phyloP scores from a whole-genome alignment of 306 rosid genomes.

The Cotoneaster glaucophyllus region DNA sequence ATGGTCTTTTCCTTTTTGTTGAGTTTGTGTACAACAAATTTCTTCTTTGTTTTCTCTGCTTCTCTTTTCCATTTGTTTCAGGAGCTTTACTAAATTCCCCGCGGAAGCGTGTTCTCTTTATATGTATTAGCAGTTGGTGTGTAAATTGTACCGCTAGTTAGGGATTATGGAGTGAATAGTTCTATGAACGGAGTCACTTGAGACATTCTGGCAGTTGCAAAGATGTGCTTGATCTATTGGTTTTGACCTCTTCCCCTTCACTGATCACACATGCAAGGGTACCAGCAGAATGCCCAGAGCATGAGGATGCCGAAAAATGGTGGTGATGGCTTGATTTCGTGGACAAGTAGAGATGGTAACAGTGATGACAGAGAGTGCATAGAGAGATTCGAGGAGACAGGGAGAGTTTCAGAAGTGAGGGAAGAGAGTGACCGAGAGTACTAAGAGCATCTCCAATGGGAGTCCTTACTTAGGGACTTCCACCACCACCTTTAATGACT shows the following conservation, averaged over 20 bases:
- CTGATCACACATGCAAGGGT: no score
- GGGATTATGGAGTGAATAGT: not conserved
- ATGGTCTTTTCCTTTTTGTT: slow-evolving; percentile 13
- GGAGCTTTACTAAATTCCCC: slow-evolving; percentile 14
- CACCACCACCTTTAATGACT: no score
- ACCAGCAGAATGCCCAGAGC: no score
- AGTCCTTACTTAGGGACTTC: no score
- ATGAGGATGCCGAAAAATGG: no score
- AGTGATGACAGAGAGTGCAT: no score
- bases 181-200: not conserved
- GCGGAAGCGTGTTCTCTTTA: not conserved
- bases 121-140: slow-evolving; percentile 24
- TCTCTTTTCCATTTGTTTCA: not conserved
- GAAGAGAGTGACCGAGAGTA: no score
- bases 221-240: not conserved
- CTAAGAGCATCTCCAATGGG: no score
- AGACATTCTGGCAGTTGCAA: slow-evolving; percentile 6
- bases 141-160: slow-evolving; percentile 19
- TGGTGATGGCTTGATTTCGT: no score
- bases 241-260: not conserved
- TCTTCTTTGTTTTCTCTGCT: not conserved
- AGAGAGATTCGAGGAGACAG: no score
- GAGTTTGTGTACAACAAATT: slow-evolving; percentile 36
- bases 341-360: no score
- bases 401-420: no score